phyloP scores from a whole-genome alignment of 176 grass and related monocot species.

The Eleusine indica region DNA sequence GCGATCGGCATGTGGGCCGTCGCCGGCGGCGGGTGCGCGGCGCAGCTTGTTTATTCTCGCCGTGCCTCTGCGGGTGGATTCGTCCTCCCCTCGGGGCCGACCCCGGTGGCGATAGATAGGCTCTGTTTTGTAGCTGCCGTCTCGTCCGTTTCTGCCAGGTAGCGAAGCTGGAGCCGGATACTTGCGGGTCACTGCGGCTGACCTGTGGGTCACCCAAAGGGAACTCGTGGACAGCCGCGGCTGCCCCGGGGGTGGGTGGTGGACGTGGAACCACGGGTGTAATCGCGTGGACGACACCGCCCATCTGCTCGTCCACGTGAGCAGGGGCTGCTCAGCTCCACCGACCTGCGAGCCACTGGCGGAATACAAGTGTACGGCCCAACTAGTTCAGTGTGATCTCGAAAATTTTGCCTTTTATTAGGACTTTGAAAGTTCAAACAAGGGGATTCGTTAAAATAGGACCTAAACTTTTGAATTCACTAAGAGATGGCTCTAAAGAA shows the following conservation, averaged over 20 bases:
- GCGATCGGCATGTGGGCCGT: slow-evolving; percentile 55
- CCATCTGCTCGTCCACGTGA: slow-evolving; percentile 27
- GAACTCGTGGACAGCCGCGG: slow-evolving; percentile 28
- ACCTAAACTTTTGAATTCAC: too few relatives aligned
- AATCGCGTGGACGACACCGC: slow-evolving; percentile 32
- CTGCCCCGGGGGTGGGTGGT: neutral
- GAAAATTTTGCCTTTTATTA: too few relatives aligned
- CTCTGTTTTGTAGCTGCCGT: slow-evolving; percentile 6
- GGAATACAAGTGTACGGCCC: too few relatives aligned
- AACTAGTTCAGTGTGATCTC: too few relatives aligned
- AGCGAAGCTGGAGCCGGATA: slow-evolving; percentile 24
- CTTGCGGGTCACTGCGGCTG: neutral
- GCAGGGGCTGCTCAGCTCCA: neutral
- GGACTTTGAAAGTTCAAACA: too few relatives aligned
- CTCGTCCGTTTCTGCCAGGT: slow-evolving; percentile 19
- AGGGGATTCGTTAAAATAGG: too few relatives aligned
- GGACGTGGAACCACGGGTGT: slow-evolving; percentile 14
- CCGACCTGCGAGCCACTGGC: neutral
- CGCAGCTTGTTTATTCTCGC: neutral
- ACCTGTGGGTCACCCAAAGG: neutral
- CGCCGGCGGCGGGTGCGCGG: slow-evolving; percentile 14
- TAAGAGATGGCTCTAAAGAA: too few relatives aligned
- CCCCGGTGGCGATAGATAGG: slow-evolving; percentile 31
- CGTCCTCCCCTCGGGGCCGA: neutral
- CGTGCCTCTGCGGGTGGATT: neutral